phyloP scores from a whole-genome alignment of 164 flowering plant species.

The Berberis thunbergii region DNA sequence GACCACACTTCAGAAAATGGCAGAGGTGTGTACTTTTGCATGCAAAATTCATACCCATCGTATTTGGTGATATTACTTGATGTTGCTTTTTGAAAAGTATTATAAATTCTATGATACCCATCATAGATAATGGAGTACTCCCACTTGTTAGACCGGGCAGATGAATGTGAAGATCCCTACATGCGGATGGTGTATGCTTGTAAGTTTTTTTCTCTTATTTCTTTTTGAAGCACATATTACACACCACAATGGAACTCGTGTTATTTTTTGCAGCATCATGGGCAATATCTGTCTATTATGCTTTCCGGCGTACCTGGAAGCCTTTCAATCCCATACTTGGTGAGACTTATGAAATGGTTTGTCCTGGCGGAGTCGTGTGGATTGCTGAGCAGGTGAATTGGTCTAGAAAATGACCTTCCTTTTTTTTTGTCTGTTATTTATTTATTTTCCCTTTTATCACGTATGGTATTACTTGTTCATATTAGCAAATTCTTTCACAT shows the following conservation, averaged over 20 bases:
- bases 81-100: background rate
- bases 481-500: too few species aligned
- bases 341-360: conserved; percentile 82
- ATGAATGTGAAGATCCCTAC: conserved; percentile 86
- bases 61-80: background rate
- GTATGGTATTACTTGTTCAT: background rate
- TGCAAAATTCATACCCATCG: background rate
- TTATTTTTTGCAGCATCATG: conserved; percentile 52
- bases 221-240: background rate
- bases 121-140: conserved; percentile 87
- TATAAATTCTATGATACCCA: conserved; percentile 5
- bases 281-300: conserved; percentile 77
- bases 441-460: background rate
- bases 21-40: conserved; percentile 47
- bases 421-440: background rate
- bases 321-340: conserved; percentile 96
- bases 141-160: conserved; percentile 70
- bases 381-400: conserved; percentile 70
- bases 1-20: conserved; percentile 86
- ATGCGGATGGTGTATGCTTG: conserved; percentile 84
- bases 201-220: conserved; percentile 24
- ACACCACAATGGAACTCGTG: background rate
- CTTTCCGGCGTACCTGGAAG: conserved; percentile 69
- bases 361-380: conserved; percentile 67
- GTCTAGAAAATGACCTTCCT: background rate